phyloP scores from a whole-genome alignment of 176 grass and related monocot genomes.

The Carex scoparia region DNA sequence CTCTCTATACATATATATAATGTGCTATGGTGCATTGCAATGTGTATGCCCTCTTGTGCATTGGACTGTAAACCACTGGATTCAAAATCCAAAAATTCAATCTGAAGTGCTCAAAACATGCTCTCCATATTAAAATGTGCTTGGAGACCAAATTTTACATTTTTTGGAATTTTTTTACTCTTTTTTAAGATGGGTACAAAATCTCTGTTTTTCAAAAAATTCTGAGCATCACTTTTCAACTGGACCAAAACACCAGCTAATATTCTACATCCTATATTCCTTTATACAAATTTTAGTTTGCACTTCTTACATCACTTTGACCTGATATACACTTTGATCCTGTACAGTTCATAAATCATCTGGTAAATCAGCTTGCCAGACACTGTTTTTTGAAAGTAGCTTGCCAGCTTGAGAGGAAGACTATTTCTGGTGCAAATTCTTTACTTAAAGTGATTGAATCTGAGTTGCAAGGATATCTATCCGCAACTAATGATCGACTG shows the following conservation, averaged over 20 bases:
- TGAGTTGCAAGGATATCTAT: slow-evolving; percentile 75
- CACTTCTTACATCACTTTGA: not conserved
- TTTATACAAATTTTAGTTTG: not conserved
- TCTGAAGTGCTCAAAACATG: too few species aligned
- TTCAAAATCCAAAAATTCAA: too few species aligned
- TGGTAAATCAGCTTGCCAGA: slow-evolving; percentile 72
- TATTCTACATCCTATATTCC: not conserved
- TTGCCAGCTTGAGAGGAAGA: slow-evolving; percentile 59
- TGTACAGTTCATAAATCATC: slow-evolving; percentile 77
- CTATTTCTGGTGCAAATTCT: slow-evolving; percentile 49
- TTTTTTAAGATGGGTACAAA: too few species aligned
- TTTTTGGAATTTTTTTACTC: too few species aligned
- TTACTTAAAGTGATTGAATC: slow-evolving; percentile 66
- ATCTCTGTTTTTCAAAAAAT: too few species aligned
- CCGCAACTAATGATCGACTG: slow-evolving; percentile 47
- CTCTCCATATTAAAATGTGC: too few species aligned
- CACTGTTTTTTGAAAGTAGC: slow-evolving; percentile 70
- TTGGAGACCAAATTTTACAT: too few species aligned
- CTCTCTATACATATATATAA: too few species aligned
- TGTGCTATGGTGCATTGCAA: too few species aligned
- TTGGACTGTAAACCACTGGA: too few species aligned
- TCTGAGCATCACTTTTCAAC: not conserved
- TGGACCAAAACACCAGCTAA: not conserved
- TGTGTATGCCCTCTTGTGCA: too few species aligned
- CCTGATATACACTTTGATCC: not conserved